Evolutionary conservation across 495 filamentous ascomycete species (phyloP), one percentile per base, ranked within the genome.

Genomic region (Pseudoneurospora amorphoporcata): DNA sequence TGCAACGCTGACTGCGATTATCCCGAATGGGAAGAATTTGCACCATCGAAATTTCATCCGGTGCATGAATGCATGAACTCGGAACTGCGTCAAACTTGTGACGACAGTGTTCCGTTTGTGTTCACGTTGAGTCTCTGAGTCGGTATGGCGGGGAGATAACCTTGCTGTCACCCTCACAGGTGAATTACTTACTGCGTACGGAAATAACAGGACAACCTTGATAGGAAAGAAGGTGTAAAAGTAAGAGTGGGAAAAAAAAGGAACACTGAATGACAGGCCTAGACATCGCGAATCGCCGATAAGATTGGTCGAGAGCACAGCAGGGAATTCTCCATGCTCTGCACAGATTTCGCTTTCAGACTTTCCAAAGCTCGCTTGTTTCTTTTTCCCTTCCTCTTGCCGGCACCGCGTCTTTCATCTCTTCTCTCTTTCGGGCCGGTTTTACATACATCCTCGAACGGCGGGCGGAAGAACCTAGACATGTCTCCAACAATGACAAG

Each of bases 381-480:
- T 61, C 12, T 61, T 61, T 65, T 35, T 65, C 23, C 23, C 47
- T 58, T 32, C 23, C 4, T 61, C 23, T 32, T 61, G 10, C 53
- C 12, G 53, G 53, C 39, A 7, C n/a, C n/a, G 39, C 29, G 53
- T 65, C 53, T 65, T 65, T 35, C 29, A 35, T 65, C 14, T 65
- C 29, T 58, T 32, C 14, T 7, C 47, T 58, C 47, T 65, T 65
- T 65, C 53, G 29, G 53, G 29, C 29, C 29, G 53, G 53, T 65
- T 65, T n/a, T n/a, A n/a, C n/a, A n/a, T n/a, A 17, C 53, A 65
- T 65, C 29, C 37, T 35, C 29, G 19, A 68, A 68, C 71, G 61
- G 71, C 71, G 41, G 70, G 58, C 68, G 71, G 71, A 35, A 68
- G 58, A 43, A 72, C 39, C 43, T 19, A 35, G 71, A 72, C 53